Evolutionary conservation across 2,329 filamentous ascomycete species (phyloP), one percentile per base, ranked within the genome.

Genomic region (Nothopassalora personata): DNA sequence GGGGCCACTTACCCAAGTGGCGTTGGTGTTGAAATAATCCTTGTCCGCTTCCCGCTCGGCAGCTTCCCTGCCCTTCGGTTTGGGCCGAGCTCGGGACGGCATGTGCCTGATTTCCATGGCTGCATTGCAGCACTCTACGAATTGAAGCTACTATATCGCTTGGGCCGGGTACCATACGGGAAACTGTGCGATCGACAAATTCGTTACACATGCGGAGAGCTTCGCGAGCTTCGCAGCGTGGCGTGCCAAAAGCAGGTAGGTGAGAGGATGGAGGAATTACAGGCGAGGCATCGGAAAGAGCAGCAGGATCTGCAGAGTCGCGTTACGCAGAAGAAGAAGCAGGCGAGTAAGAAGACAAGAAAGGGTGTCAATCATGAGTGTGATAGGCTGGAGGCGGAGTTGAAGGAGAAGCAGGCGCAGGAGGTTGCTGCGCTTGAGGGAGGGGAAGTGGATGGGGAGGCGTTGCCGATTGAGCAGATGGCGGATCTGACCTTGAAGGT

Each of bases 271-370:
- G 92, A 97, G 60, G 86, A 89, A 62, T 77, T 94, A 57, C 86
- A 90, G 68, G 79, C 86, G 39, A 88, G 87, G 50, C 94, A 99
- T 73, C 86, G 90, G 68, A 94, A 90, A 75, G 93, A 99, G 76
- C 86, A 89, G 73, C 87, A 86, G 67, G 93, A 97, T 61, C 81
- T 99, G 28, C 90, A 96, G 73, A 83, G 85, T 53, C 86, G 88
- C 60, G 86, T 95, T 70, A 97, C 90, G 5, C 91, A 88, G 76
- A 97, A 97, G 82, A 99, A 97, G 81, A 97, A 97, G 80, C 88
- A 89, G 67, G 92, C 94, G 15, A 95, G 88, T 50, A 99, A 97
- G 77, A 87, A 86, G 74, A 86, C 84, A 8, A 80, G 84, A 53
- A 86, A 81, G 64, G 76, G 76, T 36, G 76, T 81, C 45, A 86